Base-by-base conservation (phyloP, 1,284 basidiomycete genomes). In the Fistulina hepatica region DNA sequence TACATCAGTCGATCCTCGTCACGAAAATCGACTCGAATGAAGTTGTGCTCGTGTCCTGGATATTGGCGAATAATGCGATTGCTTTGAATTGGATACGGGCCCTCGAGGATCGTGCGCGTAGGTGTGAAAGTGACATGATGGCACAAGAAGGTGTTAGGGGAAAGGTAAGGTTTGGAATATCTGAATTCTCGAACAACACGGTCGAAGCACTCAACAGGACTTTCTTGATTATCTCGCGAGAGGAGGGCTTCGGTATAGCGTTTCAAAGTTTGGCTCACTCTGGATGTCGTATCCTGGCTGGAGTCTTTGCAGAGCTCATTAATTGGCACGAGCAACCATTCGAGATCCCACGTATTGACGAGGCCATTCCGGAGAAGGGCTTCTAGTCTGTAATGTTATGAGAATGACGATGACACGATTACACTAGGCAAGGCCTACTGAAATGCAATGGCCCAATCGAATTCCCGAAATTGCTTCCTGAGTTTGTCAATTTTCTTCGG, bases 11-110 rank as follows among this genome's bases (percentile, higher is more conserved):
- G 66, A 51, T 85, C 78, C 58, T 89, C 82, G 33, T 88, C 83
- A 8, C 73, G 67, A 49, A 86, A 84, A 78, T 82, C 73, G 15
- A 88, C 81, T 11, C 84, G 74, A 21, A 89, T 52, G 51, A 88
- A 88, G 47, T 73, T 58, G 20, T 78, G 67, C 37, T 76, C 65
- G 41, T 68, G 62, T 4, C 69, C 70, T 40, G 53, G 50, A 44
- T 73, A 83, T 45, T 65, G 58, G 15, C 81, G 71, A 41, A 85
- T 75, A 34, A 69, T 57, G 5, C 67, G 60, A 41, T 70, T 86
- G 9, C 77, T 79, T 44, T 83, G 77, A 23, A 71, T 71, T 2
- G 73, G 54, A 41, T 73, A 77, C 2, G 81, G 81, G 0, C 83
- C 84, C 55, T 85, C 80, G 11, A 86, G 61, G 8, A 76, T 54